Base-by-base conservation (phyloP, 108 stramenopile genomes). In the Cyclostephanos tholiformis region DNA sequence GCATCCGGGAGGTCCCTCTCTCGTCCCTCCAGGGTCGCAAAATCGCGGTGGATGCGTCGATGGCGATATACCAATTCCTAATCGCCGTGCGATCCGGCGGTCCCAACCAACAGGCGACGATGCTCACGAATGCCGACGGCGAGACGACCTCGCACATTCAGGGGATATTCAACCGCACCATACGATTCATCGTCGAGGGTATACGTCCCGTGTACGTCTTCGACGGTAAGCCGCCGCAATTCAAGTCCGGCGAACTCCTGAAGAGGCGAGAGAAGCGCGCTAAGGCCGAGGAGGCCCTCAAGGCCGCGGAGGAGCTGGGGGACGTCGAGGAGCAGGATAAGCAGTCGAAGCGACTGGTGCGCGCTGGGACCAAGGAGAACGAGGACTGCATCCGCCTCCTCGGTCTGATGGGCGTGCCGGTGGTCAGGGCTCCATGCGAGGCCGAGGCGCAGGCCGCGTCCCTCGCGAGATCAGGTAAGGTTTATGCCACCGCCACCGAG, bases 21-120 rank as follows among this genome's bases (percentile, higher is more conserved):
- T 89, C 90, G 22, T 88, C 89, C 49, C 84, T 96, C 55, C 97
- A 96, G 30, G 98, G 99, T 20, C 94, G 98, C 27, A 98, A 94
- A 69, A 86, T 99, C 22, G 99, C 98, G 48, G 91, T 99, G 70
- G 99, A 99, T 80, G 99, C 99, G 30, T 94, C 92, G 22, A 99
- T 99, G 98, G 87, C 94, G 29, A 97, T 99, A 76, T 99, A 99
- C 81, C 98, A 98, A 78, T 99, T 99, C 77, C 77, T 99, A 63
- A 98, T 98, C 72, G 98, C 98, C 64, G 95, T 98, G 4, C 89
- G 98, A 11, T 83, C 79, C 32, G 96, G 95, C 19, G 87, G 89
- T 6, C 89, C 88, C 22, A 83, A 80, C 43, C 69, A 77, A 50
- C 75, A 80, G 6, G 81, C 91, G 10, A 81, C 79, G 78, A 88